Evolutionary conservation across 108 stramenopile species (phyloP), one percentile per base, ranked within the genome.

Genomic region (Nitzschia palea): DNA sequence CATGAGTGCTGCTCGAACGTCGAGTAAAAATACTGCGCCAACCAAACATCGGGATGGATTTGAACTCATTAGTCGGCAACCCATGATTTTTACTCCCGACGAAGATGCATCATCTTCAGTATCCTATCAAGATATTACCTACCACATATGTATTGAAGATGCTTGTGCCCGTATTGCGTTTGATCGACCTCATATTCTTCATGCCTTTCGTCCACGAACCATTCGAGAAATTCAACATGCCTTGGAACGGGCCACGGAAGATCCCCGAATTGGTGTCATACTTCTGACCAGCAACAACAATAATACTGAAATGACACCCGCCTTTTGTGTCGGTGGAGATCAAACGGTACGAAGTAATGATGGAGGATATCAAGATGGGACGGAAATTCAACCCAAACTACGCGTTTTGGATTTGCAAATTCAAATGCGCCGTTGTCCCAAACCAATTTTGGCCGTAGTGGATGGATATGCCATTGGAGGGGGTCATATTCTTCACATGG

Each of bases 401-500:
- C 73, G 90, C 10, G 92, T 96, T 6, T 66, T 96, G 18, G 95
- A 96, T 70, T 66, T 96, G 51, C 95, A 96, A 64, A 77, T 94
- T 34, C 88, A 92, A 65, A 96, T 97, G 95, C 77, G 94, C 26
- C 89, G 95, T 3, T 97, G 95, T 85, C 95, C 95, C 31, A 97
- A 97, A 76, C 97, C 97, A 18, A 91, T 97, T 59, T 74, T 97
- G 37, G 95, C 95, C 18, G 90, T 93, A 26, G 95, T 97, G 17
- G 79, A 86, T 40, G 97, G 97, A 3, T 97, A 97, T 70, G 93
- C 95, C 36, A 88, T 97, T 56, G 97, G 97, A 8, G 97, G 97
- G 6, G 97, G 97, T 4, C 97, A 97, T 77, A 91, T 97, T 35
- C 57, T 97, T 68, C 97, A 97, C 82, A 94, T 97, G 94, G 81